Evolutionary conservation across 805 yeast species (phyloP).

Genomic region (Nakazawaea wickerhamii): DNA sequence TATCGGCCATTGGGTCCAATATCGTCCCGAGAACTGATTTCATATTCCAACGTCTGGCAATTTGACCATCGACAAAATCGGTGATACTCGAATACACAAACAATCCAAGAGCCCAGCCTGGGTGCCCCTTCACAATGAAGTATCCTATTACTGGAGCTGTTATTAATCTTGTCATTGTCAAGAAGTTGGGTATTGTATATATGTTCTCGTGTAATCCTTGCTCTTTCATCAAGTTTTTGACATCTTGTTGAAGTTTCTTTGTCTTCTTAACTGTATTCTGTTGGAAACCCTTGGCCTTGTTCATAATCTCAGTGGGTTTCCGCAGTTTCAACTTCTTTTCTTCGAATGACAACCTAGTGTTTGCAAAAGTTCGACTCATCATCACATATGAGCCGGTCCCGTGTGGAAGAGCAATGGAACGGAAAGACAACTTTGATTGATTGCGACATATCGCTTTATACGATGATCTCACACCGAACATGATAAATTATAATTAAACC

Average conservation of each 20-base stretch:
- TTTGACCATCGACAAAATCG: slow-evolving; percentile 85
- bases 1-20: slow-evolving; percentile 94
- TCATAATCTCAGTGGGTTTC: slow-evolving; percentile 8
- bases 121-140: slow-evolving; percentile 58
- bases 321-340: slow-evolving; percentile 14
- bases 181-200: slow-evolving; percentile 80
- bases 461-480: neutral
- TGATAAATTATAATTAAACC: neutral
- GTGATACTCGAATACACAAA: slow-evolving; percentile 86
- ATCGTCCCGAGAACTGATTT: slow-evolving; percentile 83
- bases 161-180: slow-evolving; percentile 76
- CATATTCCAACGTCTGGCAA: slow-evolving; percentile 78
- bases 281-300: slow-evolving; percentile 16
- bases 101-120: slow-evolving; percentile 60
- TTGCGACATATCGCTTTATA: neutral
- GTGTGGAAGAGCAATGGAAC: neutral
- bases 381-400: neutral
- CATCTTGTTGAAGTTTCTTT: slow-evolving; percentile 22
- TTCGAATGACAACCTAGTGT: slow-evolving; percentile 9
- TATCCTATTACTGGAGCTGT: slow-evolving; percentile 85
- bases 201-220: slow-evolving; percentile 48
- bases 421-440: neutral
- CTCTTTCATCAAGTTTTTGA: slow-evolving; percentile 25
- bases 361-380: neutral
- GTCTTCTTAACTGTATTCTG: slow-evolving; percentile 19